These are phyloP conservation scores for Clonostachys solani DNA, from an alignment of 2,329 filamentous ascomycete species.

Conservation along the genomic window DNA sequence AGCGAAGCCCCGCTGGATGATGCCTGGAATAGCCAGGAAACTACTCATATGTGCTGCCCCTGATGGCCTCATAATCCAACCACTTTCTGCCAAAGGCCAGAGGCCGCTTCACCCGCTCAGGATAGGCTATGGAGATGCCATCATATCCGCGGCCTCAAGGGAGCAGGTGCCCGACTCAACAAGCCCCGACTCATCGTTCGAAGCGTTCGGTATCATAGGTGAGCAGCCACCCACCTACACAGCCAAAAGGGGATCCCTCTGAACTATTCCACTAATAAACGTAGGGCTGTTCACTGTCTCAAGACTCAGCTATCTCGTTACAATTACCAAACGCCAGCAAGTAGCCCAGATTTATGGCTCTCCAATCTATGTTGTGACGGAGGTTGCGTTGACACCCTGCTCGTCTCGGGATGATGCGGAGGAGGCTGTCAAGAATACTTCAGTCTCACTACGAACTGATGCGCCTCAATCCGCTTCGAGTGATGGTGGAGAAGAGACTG, in stretches of 20 bases:
- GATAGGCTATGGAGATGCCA: slow-evolving; percentile 64
- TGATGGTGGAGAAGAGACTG: slow-evolving; percentile 37
- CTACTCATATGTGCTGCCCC: slow-evolving; percentile 74
- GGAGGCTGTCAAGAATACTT: slow-evolving; percentile 63
- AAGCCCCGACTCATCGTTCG: slow-evolving; percentile 44
- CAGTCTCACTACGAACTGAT: slow-evolving; percentile 29
- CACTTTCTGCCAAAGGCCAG: slow-evolving; percentile 57
- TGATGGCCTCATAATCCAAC: slow-evolving; percentile 80
- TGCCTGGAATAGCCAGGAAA: slow-evolving; percentile 78
- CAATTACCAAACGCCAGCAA: slow-evolving; percentile 81
- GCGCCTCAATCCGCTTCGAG: slow-evolving; percentile 30
- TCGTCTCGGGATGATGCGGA: slow-evolving; percentile 71
- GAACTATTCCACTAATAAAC: not conserved
- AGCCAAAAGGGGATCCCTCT: too few species aligned
- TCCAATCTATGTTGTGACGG: slow-evolving; percentile 81
- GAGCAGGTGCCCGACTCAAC: slow-evolving; percentile 39
- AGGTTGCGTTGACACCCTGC: slow-evolving; percentile 87
- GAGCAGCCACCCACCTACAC: slow-evolving; percentile 7
- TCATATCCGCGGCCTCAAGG: slow-evolving; percentile 35
- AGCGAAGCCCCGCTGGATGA: slow-evolving; percentile 25
- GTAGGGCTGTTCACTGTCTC: slow-evolving; percentile 81
- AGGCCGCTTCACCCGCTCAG: slow-evolving; percentile 53
- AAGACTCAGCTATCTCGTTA: slow-evolving; percentile 76
- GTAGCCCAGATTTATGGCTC: slow-evolving; percentile 82
- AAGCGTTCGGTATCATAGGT: slow-evolving; percentile 59